Conservation (phyloP, 441 rosid species). For the Populus hybrid region DNA sequence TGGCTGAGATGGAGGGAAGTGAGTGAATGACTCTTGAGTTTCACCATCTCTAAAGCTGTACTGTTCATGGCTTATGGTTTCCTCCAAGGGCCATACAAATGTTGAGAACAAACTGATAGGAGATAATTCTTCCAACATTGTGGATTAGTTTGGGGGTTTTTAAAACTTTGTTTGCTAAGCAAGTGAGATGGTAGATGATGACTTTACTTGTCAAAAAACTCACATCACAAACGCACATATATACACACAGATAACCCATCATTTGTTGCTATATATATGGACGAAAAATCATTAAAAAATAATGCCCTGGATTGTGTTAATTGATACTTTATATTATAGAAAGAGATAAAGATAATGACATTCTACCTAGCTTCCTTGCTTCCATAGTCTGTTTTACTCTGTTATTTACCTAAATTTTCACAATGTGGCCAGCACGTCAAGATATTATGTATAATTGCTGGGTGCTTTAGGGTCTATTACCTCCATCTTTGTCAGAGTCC, state of each 20-base stretch:
- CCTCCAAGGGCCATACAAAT: conserved; percentile 30
- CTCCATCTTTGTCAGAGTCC: too few relatives aligned
- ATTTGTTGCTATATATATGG: neutral
- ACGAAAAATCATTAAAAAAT: neutral
- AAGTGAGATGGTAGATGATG: conserved; percentile 6
- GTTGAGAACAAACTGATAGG: conserved; percentile 18
- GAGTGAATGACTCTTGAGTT: neutral
- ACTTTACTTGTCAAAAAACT: conserved; percentile 8
- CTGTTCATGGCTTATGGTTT: conserved; percentile 12
- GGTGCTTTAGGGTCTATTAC: too few relatives aligned
- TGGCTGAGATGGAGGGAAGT: conserved; percentile 5
- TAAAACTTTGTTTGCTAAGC: neutral
- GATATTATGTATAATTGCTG: too few relatives aligned
- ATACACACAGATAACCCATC: too few relatives aligned
- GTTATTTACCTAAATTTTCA: too few relatives aligned
- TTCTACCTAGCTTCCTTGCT: neutral
- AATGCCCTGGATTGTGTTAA: neutral
- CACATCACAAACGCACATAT: neutral
- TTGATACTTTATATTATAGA: neutral
- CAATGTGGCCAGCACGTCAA: too few relatives aligned
- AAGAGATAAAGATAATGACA: conserved; percentile 3
- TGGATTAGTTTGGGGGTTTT: neutral
- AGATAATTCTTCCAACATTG: conserved; percentile 26
- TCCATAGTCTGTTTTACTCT: neutral
- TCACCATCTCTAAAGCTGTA: neutral